Conservation (phyloP, 345 rosid species). For the Lagerstroemia speciosa region DNA sequence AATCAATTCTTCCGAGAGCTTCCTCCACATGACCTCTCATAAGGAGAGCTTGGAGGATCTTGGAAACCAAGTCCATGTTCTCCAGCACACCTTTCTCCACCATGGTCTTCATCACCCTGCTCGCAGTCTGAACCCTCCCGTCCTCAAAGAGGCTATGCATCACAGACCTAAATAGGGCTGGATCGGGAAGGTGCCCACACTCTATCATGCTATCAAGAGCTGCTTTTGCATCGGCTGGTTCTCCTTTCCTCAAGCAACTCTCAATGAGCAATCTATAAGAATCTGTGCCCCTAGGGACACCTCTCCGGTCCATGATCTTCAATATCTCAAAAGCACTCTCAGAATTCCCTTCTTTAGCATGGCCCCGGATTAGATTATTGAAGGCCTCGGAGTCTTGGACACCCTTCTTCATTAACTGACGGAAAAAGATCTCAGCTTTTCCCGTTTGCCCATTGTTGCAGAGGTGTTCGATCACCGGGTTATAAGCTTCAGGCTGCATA, state of each 20-base stretch:
- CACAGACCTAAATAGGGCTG: constrained; percentile 62
- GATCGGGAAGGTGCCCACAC: constrained; percentile 64
- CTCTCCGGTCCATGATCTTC: constrained; percentile 77
- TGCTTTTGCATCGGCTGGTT: constrained; percentile 83
- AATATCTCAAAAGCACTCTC: constrained; percentile 70
- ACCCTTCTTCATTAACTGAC: constrained; percentile 87
- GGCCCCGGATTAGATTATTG: constrained; percentile 64
- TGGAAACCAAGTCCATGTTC: constrained; percentile 66
- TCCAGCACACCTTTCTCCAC: constrained; percentile 70
- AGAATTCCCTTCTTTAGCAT: constrained; percentile 78
- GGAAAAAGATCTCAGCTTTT: constrained; percentile 75
- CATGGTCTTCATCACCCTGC: constrained; percentile 86
- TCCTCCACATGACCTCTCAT: constrained; percentile 88
- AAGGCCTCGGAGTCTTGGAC: constrained; percentile 59
- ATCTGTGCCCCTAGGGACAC: constrained; percentile 57
- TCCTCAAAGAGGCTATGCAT: constrained; percentile 83
- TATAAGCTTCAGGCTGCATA: constrained; percentile 58
- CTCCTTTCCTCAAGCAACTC: constrained; percentile 88
- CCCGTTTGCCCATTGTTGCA: constrained; percentile 61
- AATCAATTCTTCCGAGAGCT: constrained; percentile 77
- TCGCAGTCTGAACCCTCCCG: constrained; percentile 84
- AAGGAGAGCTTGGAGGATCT: constrained; percentile 77
- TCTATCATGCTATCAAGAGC: constrained; percentile 81
- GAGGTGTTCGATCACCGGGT: constrained; percentile 54
- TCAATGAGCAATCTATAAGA: constrained; percentile 64